phyloP scores from a whole-genome alignment of 2,329 filamentous ascomycete species.

The Ophiostoma sp. region DNA sequence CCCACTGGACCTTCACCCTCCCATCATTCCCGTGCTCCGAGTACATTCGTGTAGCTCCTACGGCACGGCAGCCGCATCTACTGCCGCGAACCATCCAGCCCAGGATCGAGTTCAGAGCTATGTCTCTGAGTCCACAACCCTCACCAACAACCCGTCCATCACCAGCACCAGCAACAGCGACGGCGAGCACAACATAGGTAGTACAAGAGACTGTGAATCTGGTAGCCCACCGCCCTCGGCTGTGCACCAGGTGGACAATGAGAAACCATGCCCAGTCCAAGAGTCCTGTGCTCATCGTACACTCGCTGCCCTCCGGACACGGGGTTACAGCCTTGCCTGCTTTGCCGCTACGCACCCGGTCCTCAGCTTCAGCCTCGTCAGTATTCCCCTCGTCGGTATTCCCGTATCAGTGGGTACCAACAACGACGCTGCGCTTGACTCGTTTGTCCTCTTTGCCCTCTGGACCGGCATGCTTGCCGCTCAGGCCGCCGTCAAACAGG shows the following conservation, averaged over 20 bases:
- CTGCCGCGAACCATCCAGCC: background rate
- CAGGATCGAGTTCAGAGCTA: constrained; percentile 22
- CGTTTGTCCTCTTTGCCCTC: constrained; percentile 43
- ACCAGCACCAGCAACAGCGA: too few species aligned
- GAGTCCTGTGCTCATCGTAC: background rate
- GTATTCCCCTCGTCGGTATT: constrained; percentile 37
- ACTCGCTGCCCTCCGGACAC: background rate
- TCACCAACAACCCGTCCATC: constrained; percentile 16
- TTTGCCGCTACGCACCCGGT: constrained; percentile 29
- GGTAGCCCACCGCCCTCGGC: background rate
- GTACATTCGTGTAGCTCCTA: constrained; percentile 7
- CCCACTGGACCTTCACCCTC: background rate
- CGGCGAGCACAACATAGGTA: background rate
- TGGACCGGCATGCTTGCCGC: constrained; percentile 43
- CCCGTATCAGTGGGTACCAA: constrained; percentile 36
- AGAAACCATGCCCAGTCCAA: background rate
- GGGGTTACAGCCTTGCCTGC: background rate
- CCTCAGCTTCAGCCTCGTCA: constrained; percentile 31
- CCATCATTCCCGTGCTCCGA: constrained; percentile 5
- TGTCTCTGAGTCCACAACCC: constrained; percentile 27
- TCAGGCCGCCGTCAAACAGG: constrained; percentile 36
- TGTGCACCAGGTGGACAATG: background rate
- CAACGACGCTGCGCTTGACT: constrained; percentile 41
- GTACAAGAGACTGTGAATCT: too few species aligned
- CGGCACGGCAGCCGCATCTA: background rate